Evolutionary conservation across 2,329 filamentous ascomycete genomes (phyloP).

Genomic region (Cordyceps fumosorosea): DNA sequence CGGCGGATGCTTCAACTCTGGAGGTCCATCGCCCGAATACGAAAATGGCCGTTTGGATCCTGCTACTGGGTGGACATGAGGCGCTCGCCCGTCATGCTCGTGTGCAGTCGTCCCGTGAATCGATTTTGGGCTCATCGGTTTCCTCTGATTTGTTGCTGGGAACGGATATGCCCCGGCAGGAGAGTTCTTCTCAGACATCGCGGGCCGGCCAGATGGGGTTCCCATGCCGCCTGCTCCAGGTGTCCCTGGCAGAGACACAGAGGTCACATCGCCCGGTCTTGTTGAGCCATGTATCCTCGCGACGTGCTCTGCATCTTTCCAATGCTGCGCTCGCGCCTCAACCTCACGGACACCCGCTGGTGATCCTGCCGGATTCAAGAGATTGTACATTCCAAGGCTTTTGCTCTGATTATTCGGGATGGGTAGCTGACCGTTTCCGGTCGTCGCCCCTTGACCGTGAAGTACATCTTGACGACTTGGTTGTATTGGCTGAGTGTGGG

Average conservation of each 20-base stretch:
- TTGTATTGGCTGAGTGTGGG: conserved; percentile 7
- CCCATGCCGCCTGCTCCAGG: conserved; percentile 21
- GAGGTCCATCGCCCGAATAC: not conserved
- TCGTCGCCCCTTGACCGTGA: conserved; percentile 16
- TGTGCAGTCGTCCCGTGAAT: conserved; percentile 20
- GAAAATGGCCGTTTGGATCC: conserved; percentile 27
- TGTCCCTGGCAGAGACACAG: conserved; percentile 29
- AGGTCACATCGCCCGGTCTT: conserved; percentile 22
- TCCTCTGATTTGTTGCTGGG: conserved; percentile 24
- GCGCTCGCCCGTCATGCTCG: conserved; percentile 20
- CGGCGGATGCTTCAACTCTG: not conserved
- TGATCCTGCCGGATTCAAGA: conserved; percentile 32
- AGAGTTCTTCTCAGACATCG: conserved; percentile 26
- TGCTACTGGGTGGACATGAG: conserved; percentile 19
- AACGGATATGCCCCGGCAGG: conserved; percentile 26
- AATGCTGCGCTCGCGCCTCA: conserved; percentile 15
- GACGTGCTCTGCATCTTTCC: conserved; percentile 18
- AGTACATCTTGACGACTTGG: conserved; percentile 18
- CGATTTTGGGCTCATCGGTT: conserved; percentile 27
- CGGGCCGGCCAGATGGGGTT: conserved; percentile 22
- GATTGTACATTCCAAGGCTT: conserved; percentile 31
- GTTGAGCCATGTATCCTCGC: conserved; percentile 17
- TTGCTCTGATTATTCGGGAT: conserved; percentile 21
- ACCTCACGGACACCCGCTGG: conserved; percentile 18
- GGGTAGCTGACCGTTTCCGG: conserved; percentile 17